Evolutionary conservation across 73 alveolate species (phyloP).

Genomic region (Uronychia binucleata): DNA sequence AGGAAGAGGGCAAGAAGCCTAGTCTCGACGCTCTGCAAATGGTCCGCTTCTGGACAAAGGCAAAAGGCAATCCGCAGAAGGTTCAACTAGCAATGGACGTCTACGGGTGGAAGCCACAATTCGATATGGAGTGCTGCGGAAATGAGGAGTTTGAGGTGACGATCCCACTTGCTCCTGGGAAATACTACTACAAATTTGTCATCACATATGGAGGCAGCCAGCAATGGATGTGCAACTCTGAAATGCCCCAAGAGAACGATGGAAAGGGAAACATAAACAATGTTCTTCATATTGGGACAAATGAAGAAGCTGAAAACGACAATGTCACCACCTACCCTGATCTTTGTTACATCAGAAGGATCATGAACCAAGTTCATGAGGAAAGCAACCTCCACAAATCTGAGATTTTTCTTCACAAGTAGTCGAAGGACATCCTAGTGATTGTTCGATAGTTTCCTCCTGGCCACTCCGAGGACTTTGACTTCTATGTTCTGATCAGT

Average conservation of each 20-base stretch:
- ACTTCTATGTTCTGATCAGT: constrained; percentile 40
- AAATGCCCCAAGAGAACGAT: constrained; percentile 66
- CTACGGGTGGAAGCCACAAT: too few species aligned
- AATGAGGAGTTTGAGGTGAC: too few species aligned
- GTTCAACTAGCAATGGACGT: too few species aligned
- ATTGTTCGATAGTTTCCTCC: constrained; percentile 24
- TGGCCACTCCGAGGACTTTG: constrained; percentile 26
- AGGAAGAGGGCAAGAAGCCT: not conserved
- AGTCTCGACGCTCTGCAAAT: too few species aligned
- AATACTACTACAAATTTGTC: too few species aligned
- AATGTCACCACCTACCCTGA: not conserved
- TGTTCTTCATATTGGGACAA: constrained; percentile 20
- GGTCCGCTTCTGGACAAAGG: too few species aligned
- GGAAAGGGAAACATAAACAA: constrained; percentile 78
- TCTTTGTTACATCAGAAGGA: not conserved
- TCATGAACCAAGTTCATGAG: constrained; percentile 22
- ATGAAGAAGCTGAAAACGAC: not conserved
- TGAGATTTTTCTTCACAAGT: constrained; percentile 52
- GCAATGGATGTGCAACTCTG: constrained; percentile 75
- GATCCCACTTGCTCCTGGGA: too few species aligned
- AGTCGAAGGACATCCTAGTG: constrained; percentile 28
- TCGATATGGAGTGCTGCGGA: too few species aligned
- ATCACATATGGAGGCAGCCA: too few species aligned
- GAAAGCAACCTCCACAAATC: constrained; percentile 27
- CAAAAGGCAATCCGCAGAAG: too few species aligned